Percentiles rank a stretch among this genome's conserved stretches.
Evolutionary conservation across 345 rosid species (phyloP).

Genomic region (Syzygium aqueum): DNA sequence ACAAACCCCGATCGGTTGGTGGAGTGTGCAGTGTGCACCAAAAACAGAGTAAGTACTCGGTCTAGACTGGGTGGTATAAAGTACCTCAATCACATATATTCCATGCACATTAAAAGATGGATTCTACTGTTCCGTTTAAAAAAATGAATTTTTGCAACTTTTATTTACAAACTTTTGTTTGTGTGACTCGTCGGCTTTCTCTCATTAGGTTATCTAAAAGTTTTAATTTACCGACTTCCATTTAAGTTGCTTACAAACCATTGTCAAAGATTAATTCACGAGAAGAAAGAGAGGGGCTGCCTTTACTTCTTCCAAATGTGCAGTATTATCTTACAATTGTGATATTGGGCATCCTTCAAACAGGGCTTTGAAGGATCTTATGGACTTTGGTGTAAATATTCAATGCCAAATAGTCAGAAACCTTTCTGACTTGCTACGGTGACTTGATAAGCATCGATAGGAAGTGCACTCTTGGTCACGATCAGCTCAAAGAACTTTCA

Average conservation of each 20-base stretch:
- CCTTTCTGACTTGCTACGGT: background rate
- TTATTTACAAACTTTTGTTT: background rate
- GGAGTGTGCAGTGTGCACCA: too few species aligned
- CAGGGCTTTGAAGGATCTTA: background rate
- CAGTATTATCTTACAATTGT: background rate
- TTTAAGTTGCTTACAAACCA: background rate
- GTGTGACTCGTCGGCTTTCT: background rate
- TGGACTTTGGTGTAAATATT: background rate
- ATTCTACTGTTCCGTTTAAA: background rate
- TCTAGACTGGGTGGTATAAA: too few species aligned
- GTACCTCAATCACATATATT: too few species aligned
- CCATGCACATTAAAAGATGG: too few species aligned
- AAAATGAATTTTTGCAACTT: background rate
- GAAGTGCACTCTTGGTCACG: background rate
- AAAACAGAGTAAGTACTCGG: too few species aligned
- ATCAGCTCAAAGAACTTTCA: constrained; percentile 43
- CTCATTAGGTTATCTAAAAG: background rate
- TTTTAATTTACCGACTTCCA: background rate
- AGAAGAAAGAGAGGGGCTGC: background rate
- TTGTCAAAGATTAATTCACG: background rate
- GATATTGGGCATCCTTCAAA: background rate
- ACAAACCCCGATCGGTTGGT: too few species aligned
- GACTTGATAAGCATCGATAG: background rate
- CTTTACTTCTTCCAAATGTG: background rate
- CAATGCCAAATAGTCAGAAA: background rate